Percentiles rank a stretch among this genome's conserved stretches.
These are phyloP conservation scores for Apiotrichum laibachii DNA, from an alignment of 1,284 basidiomycete species.

Conservation along the genomic window DNA sequence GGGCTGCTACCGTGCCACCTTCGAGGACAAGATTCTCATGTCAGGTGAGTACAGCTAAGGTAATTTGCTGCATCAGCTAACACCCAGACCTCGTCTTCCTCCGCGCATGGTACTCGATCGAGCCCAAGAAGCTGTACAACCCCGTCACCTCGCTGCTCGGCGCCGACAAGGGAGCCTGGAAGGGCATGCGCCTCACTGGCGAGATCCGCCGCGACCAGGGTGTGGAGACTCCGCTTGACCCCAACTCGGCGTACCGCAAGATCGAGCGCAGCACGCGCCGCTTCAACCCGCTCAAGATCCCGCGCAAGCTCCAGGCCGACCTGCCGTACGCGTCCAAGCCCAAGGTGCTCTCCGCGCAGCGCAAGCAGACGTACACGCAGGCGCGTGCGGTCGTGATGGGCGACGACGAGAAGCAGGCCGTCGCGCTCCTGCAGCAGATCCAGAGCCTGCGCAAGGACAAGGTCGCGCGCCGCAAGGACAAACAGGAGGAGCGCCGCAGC, in stretches of 20 bases:
- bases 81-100: conserved; percentile 85
- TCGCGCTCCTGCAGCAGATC: conserved; percentile 93
- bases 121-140: conserved; percentile 94
- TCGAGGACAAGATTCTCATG: conserved; percentile 97
- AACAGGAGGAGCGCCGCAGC: conserved; percentile 62
- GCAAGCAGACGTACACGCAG: conserved; percentile 76
- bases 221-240: conserved; percentile 74
- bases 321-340: conserved; percentile 93
- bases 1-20: conserved; percentile 91
- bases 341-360: conserved; percentile 72
- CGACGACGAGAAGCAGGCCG: conserved; percentile 87
- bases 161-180: conserved; percentile 71
- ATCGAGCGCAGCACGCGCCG: conserved; percentile 75
- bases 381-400: conserved; percentile 92
- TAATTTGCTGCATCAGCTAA: background rate
- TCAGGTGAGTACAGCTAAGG: conserved; percentile 65
- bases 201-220: conserved; percentile 81
- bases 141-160: conserved; percentile 88
- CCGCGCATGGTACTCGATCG: conserved; percentile 93
- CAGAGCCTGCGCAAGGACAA: conserved; percentile 88
- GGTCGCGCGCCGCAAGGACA: conserved; percentile 69
- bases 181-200: conserved; percentile 94
- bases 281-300: conserved; percentile 88
- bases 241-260: conserved; percentile 82
- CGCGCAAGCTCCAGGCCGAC: conserved; percentile 81